Evolutionary conservation across 371 early-diverging fungal genomes (phyloP).

Genomic region (Mucor velutinosus): DNA sequence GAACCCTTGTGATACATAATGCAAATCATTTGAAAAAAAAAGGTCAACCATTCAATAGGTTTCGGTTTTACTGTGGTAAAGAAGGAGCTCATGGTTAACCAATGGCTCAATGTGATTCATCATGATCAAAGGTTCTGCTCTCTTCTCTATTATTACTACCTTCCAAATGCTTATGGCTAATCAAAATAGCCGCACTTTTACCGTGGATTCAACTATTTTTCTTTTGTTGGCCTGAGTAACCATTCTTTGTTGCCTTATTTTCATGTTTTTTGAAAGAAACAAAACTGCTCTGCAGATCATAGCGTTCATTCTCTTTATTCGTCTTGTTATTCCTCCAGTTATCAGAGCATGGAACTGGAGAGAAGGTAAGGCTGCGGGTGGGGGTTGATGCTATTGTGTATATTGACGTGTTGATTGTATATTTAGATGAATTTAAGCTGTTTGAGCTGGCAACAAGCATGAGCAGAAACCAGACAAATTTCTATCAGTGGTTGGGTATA

Average conservation of each 20-base stretch:
- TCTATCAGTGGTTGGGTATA: conserved; percentile 21
- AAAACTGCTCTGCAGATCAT: not conserved
- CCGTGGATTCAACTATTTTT: not conserved
- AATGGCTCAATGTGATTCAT: not conserved
- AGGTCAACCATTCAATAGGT: not conserved
- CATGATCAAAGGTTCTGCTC: not conserved
- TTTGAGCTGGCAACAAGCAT: conserved; percentile 15
- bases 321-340: conserved; percentile 11
- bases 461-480: conserved; percentile 10
- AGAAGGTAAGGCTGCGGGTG: conserved; percentile 5
- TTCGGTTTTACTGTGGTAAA: not conserved
- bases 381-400: not conserved
- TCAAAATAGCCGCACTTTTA: not conserved
- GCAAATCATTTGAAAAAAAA: not conserved
- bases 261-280: not conserved
- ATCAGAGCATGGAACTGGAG: conserved; percentile 21
- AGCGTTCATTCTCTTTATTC: not conserved
- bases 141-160: too few species aligned
- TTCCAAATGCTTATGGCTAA: not conserved
- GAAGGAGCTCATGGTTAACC: not conserved
- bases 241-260: not conserved
- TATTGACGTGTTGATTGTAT: not conserved
- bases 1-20: conserved; percentile 2
- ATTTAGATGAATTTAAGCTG: conserved; percentile 12
- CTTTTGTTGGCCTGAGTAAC: not conserved